These are phyloP conservation scores for Russula ochroleuca DNA, from an alignment of 768 basidiomycete species.

Conservation along the genomic window DNA sequence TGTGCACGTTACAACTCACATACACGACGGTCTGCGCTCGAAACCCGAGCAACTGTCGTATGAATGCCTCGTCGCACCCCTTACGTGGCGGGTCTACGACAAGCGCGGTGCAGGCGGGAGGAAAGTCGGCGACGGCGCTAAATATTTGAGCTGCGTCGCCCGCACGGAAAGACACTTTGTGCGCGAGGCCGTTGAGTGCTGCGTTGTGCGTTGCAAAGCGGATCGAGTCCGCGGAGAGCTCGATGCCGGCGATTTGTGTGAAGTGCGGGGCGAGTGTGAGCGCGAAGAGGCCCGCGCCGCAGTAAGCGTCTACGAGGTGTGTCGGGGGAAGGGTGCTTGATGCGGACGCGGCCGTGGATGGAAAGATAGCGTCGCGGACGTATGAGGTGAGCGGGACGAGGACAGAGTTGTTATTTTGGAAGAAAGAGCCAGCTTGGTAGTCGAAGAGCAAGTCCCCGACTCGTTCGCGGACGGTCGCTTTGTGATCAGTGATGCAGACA, in stretches of 20 bases:
- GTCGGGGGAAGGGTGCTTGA: slow-evolving; percentile 42
- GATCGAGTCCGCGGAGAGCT: slow-evolving; percentile 73
- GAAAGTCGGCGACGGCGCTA: slow-evolving; percentile 57
- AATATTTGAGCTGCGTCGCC: slow-evolving; percentile 92
- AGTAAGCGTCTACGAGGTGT: slow-evolving; percentile 94
- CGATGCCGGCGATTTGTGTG: slow-evolving; percentile 77
- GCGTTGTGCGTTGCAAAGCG: slow-evolving; percentile 64
- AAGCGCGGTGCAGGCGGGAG: slow-evolving; percentile 59
- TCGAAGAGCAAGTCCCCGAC: slow-evolving; percentile 82
- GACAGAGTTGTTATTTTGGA: slow-evolving; percentile 97
- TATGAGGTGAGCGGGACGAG: slow-evolving; percentile 80
- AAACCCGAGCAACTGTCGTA: slow-evolving; percentile 73
- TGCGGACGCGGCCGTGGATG: slow-evolving; percentile 26
- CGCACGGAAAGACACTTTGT: slow-evolving; percentile 61
- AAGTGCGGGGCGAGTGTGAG: slow-evolving; percentile 78
- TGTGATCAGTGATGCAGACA: slow-evolving; percentile 81
- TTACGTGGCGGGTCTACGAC: slow-evolving; percentile 92
- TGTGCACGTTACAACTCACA: slow-evolving; percentile 94
- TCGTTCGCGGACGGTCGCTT: slow-evolving; percentile 72
- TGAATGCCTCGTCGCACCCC: slow-evolving; percentile 79
- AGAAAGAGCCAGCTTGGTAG: slow-evolving; percentile 85
- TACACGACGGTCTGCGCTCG: slow-evolving; percentile 70
- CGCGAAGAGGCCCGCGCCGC: slow-evolving; percentile 84
- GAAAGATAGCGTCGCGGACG: slow-evolving; percentile 70
- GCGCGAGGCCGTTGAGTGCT: slow-evolving; percentile 50